These are phyloP conservation scores for Camelina neglecta DNA, from an alignment of 345 rosid species.

Conservation along the genomic window DNA sequence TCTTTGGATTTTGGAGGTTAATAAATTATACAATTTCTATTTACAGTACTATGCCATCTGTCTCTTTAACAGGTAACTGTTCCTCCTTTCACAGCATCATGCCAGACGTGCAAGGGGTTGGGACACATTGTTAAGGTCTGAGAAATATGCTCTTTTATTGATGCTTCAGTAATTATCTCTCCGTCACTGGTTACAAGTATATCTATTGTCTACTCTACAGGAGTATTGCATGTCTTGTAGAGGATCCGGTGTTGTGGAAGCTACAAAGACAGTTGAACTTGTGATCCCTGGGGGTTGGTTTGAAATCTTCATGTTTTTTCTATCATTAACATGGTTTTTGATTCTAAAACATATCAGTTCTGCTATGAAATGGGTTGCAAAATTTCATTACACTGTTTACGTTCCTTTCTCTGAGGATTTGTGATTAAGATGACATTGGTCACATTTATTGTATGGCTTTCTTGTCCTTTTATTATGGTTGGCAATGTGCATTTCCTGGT, in stretches of 20 bases:
- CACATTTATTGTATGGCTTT: conserved; percentile 4
- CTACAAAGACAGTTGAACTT: conserved; percentile 69
- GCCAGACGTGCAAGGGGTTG: conserved; percentile 75
- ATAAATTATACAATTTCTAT: conserved; percentile 1
- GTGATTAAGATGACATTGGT: conserved; percentile 3
- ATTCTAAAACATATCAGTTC: conserved; percentile 23
- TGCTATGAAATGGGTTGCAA: conserved; percentile 23
- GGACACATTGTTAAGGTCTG: conserved; percentile 76
- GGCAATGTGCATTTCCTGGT: conserved; percentile 8
- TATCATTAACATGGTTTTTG: conserved; percentile 20
- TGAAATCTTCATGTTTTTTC: conserved; percentile 31
- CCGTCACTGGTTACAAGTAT: conserved; percentile 17
- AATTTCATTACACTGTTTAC: conserved; percentile 10
- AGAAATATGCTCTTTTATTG: conserved; percentile 31
- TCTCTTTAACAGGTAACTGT: conserved; percentile 67
- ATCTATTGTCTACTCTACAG: conserved; percentile 45
- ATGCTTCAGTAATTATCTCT: conserved; percentile 28
- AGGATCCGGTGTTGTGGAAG: conserved; percentile 85
- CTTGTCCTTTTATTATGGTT: conserved; percentile 10
- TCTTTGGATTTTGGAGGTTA: conserved; percentile 23
- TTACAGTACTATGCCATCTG: conserved; percentile 28
- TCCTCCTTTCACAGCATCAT: conserved; percentile 91
- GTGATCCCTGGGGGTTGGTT: conserved; percentile 78
- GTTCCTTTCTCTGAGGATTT: conserved; percentile 24
- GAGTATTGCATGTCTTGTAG: conserved; percentile 69